Percentiles rank a stretch among this genome's conserved stretches.
Evolutionary conservation across 2,329 filamentous ascomycete genomes (phyloP).

Genomic region (Colletotrichum tanaceti): DNA sequence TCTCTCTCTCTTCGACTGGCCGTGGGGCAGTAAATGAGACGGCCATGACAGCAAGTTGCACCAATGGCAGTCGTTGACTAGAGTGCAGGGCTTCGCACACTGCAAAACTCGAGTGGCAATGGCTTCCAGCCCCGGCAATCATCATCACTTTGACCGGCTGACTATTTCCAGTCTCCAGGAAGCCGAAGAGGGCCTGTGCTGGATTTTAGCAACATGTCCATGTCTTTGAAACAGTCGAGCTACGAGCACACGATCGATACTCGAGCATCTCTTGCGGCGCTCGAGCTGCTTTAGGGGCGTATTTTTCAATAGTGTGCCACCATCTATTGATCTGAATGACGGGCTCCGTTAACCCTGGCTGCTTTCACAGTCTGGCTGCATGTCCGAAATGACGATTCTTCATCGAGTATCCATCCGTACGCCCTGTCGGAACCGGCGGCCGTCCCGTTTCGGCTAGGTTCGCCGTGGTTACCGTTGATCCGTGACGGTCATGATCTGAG

Average conservation of each 20-base stretch:
- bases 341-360: too few relatives aligned
- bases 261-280: not conserved
- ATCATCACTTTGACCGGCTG: too few relatives aligned
- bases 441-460: not conserved
- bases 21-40: too few relatives aligned
- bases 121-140: not conserved
- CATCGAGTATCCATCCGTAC: not conserved
- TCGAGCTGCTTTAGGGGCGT: not conserved
- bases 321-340: too few relatives aligned
- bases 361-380: not conserved
- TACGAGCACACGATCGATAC: not conserved
- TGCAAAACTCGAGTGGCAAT: not conserved
- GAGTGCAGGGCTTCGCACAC: not conserved
- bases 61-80: too few relatives aligned
- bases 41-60: too few relatives aligned
- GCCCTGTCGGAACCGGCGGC: not conserved
- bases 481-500: constrained; percentile 43
- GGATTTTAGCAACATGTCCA: not conserved
- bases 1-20: too few relatives aligned
- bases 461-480: constrained; percentile 29
- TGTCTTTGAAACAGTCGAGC: not conserved
- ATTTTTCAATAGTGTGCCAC: too few relatives aligned
- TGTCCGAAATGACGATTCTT: not conserved
- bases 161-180: not conserved
- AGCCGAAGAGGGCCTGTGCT: too few relatives aligned